Base-by-base conservation (phyloP, 2,329 filamentous ascomycete genomes). In the Fusarium paranaense region DNA sequence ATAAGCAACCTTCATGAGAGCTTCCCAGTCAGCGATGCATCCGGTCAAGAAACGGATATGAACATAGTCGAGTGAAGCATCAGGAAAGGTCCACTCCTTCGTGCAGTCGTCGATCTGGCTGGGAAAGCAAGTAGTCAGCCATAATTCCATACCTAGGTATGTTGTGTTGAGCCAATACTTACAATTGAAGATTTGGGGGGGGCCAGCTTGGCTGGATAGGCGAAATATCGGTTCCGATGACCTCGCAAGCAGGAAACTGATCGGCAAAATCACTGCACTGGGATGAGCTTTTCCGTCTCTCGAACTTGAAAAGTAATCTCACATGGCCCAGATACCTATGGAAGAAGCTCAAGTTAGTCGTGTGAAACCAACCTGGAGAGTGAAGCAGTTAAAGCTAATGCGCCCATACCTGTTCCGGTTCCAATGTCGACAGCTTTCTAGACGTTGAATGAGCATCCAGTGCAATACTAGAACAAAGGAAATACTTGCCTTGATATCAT, bases 101-200 rank as follows among this genome's bases (percentile, higher is more conserved):
- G 89, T 89, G 61, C 89, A 88, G 77, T 93, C 90, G 76, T 92
- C 91, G 57, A 92, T 87, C 66, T 91, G 74, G 60, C 78, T 77
- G n/a, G 1, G 20, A 11, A 70, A 18, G 56, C 8, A 30, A 25
- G 25, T 20, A 8, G 35, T 59, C 16, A 59, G 56, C 11, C 18
- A 18, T 37, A 4, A 14, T n/a, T 38, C 9, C 10, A 16, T n/a
- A 5, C 14, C 6, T 30, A 27, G 18, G 33, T 14, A 27, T 25
- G 33, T 16, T 8, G 8, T 10, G 5, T 10, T n/a, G 7, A n/a
- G 3, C 22, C 2, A n/a, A 20, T 11, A 16, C 6, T 42, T 42
- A 60, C 57, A 60, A 60, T 32, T 60, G 37, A 16, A 60, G 35
- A 35, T 70, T 64, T 3, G 56, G 38, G 3, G 64, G 68, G 20